Evolutionary conservation across 805 yeast species (phyloP).

Genomic region (Candida alai): DNA sequence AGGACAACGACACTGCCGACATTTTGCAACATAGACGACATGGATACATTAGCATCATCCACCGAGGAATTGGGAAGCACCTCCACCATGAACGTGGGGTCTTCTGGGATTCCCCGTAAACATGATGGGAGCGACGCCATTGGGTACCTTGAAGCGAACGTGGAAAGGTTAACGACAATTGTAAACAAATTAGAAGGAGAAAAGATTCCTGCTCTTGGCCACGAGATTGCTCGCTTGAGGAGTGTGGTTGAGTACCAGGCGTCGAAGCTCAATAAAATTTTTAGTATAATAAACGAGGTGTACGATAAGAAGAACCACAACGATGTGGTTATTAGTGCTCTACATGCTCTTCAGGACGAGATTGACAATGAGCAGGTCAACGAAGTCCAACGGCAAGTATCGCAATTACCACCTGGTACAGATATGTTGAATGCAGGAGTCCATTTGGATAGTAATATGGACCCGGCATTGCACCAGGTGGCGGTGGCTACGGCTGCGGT

Average conservation of each 20-base stretch:
- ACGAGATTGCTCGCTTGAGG: conserved; percentile 34
- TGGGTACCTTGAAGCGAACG: conserved; percentile 2
- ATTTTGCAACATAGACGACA: conserved; percentile 9
- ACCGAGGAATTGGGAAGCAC: too few species aligned
- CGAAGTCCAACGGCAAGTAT: conserved; percentile 18
- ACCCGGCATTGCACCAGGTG: conserved; percentile 39
- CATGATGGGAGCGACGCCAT: conserved; percentile 4
- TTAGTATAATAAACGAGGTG: conserved; percentile 29
- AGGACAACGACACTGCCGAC: conserved; percentile 9
- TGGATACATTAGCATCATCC: neutral
- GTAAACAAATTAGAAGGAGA: conserved; percentile 25
- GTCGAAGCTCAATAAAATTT: conserved; percentile 35
- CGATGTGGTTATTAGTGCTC: conserved; percentile 23
- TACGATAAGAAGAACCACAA: conserved; percentile 25
- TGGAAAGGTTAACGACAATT: conserved; percentile 11
- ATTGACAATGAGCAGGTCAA: conserved; percentile 16
- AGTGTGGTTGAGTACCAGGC: conserved; percentile 36
- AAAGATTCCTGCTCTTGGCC: conserved; percentile 18
- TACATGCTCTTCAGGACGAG: conserved; percentile 26
- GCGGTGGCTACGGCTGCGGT: conserved; percentile 38
- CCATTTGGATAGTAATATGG: conserved; percentile 33
- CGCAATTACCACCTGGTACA: conserved; percentile 12
- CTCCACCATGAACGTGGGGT: too few species aligned
- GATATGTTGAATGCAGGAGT: conserved; percentile 1
- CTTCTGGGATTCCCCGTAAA: neutral